Evolutionary conservation across 441 rosid species (phyloP), one percentile per base, ranked within the genome.

Genomic region (Populus hybrid): DNA sequence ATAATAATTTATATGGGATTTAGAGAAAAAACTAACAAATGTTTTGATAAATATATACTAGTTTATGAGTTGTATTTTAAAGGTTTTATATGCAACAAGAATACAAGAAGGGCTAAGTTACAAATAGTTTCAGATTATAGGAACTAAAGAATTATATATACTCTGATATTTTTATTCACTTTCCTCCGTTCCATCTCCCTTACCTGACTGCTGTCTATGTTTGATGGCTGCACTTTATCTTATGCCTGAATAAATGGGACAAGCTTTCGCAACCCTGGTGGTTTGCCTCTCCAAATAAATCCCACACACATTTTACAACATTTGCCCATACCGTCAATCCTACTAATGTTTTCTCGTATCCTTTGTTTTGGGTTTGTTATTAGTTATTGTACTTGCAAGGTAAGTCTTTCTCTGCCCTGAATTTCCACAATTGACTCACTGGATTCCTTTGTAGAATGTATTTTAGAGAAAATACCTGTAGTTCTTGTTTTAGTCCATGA

Each of bases 211-310:
- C 36, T 35, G 36, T 35, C 36, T 35, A 35, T 7, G 8, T 7
- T 35, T 7, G 8, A 30, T 68, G 46, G 24, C 21, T 16, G 30
- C 50, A 40, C 12, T 8, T 38, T 28, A 57, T 72, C 38, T 14
- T 28, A 34, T 34, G 42, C 42, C 42, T 38, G 42, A 38, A 38
- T 38, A 38, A 38, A 38, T 38, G 42, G 42, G 42, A 38, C 42
- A 38, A 38, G 57, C 57, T 46, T 28, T 2, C 36, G 74, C 73
- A 77, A 70, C 35, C 80, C 77, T 80, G 72, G 80, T 82, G 82
- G 73, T 38, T 42, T 73, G 80, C 81, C 77, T 54, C 61, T 54
- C 61, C 8, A 54, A 16, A 24, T 32, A 64, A 66, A 76, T 0
- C 8, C 3, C 61, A 28, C 34, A 34, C 63, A 63, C 35, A 24